These are phyloP conservation scores for Solanum chmielewskii DNA, from an alignment of 257 asterid species.

Conservation along the genomic window DNA sequence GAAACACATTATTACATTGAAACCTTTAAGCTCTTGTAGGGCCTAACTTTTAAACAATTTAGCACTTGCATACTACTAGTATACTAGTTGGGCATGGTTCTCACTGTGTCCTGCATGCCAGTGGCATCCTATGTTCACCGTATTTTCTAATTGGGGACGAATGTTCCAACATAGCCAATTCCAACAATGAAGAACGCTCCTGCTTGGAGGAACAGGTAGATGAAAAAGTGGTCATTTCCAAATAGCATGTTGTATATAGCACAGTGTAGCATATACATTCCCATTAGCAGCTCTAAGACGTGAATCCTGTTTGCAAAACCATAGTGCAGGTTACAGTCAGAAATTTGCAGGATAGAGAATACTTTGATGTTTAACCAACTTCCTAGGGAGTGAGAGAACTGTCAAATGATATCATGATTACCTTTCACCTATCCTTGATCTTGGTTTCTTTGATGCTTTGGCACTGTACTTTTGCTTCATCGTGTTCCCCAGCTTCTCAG, in stretches of 20 bases:
- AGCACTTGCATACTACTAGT: background rate
- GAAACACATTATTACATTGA: background rate
- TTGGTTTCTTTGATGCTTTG: conserved; percentile 35
- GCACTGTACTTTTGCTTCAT: conserved; percentile 34
- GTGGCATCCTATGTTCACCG: background rate
- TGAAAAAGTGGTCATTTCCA: conserved; percentile 54
- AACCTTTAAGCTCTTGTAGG: background rate
- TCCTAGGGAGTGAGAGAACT: background rate
- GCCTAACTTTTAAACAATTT: background rate
- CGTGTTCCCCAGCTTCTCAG: conserved; percentile 76
- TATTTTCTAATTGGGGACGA: conserved; percentile 37
- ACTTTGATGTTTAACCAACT: background rate
- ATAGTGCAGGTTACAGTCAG: background rate
- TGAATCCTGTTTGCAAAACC: conserved; percentile 44
- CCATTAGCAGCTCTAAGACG: conserved; percentile 60
- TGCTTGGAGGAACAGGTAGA: conserved; percentile 73
- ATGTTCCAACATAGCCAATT: conserved; percentile 58
- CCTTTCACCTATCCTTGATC: conserved; percentile 54
- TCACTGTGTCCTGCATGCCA: background rate
- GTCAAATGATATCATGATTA: conserved; percentile 4
- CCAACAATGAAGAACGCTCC: conserved; percentile 70
- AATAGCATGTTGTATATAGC: conserved; percentile 64
- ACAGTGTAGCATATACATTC: conserved; percentile 71
- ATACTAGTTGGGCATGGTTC: background rate
- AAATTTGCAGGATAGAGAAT: background rate